Percentiles rank a stretch among this genome's conserved stretches.
phyloP scores from a whole-genome alignment of 2,329 filamentous ascomycete species.

The Fusarium keratoplasticum region DNA sequence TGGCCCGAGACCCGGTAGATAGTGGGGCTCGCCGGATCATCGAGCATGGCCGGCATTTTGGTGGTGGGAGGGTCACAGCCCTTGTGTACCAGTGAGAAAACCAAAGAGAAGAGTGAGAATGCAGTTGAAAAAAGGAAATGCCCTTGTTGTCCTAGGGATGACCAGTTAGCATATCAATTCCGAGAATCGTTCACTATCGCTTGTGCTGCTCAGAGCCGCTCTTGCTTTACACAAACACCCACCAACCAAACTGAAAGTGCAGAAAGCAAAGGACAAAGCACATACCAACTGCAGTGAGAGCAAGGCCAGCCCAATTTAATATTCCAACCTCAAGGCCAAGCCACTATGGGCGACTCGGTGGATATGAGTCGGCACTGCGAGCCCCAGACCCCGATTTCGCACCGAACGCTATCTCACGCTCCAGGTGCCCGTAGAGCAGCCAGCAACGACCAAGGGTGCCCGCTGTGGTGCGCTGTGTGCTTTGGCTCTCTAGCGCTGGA shows the following conservation, averaged over 20 bases:
- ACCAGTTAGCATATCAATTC: conserved; percentile 18
- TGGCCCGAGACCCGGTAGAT: conserved; percentile 77
- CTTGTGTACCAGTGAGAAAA: conserved; percentile 4
- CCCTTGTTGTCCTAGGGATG: conserved; percentile 3
- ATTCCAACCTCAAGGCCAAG: conserved; percentile 29
- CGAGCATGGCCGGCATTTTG: conserved; percentile 81
- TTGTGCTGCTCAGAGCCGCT: background rate
- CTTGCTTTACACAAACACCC: conserved; percentile 31
- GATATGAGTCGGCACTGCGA: conserved; percentile 21
- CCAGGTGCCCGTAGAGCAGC: background rate
- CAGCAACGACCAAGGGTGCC: background rate
- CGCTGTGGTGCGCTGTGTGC: background rate
- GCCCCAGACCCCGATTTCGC: conserved; percentile 33
- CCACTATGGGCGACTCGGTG: conserved; percentile 28
- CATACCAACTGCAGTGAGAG: conserved; percentile 27
- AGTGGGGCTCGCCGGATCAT: conserved; percentile 78
- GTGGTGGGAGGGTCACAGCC: conserved; percentile 19
- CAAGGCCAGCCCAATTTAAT: conserved; percentile 27
- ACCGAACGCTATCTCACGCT: conserved; percentile 13
- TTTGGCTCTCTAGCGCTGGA: background rate
- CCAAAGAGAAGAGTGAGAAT: background rate
- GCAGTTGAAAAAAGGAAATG: conserved; percentile 14
- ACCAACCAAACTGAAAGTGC: conserved; percentile 17
- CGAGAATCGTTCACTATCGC: conserved; percentile 1
- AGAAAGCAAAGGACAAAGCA: conserved; percentile 12